These are phyloP conservation scores for Furcasterigmium furcatum DNA, from an alignment of 2,329 filamentous ascomycete species.

Conservation along the genomic window DNA sequence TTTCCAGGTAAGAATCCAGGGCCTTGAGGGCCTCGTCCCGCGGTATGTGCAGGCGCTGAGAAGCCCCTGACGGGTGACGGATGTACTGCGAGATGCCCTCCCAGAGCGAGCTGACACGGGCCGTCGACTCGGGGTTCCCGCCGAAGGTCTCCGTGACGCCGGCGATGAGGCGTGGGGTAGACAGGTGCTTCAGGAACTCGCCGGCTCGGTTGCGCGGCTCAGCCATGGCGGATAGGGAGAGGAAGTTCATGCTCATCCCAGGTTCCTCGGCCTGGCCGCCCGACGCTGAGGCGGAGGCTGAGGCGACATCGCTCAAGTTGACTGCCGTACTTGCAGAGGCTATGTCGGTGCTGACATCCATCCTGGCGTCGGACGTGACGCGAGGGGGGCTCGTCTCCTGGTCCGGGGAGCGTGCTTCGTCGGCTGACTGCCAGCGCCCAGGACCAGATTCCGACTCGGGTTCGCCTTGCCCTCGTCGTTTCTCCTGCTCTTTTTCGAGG, in stretches of 20 bases:
- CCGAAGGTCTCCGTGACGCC: constrained; percentile 12
- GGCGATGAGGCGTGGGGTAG: constrained; percentile 8
- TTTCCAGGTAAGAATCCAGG: constrained; percentile 8
- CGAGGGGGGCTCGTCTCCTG: too few relatives aligned
- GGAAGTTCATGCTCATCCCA: constrained; percentile 1
- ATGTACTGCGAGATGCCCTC: constrained; percentile 11
- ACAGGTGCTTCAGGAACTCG: constrained; percentile 12
- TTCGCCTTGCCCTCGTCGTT: too few relatives aligned
- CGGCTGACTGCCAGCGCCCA: too few relatives aligned
- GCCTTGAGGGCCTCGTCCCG: constrained; percentile 3
- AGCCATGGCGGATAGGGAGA: constrained; percentile 10
- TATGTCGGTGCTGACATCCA: too few relatives aligned
- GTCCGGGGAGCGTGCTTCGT: too few relatives aligned
- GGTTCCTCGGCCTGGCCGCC: too few relatives aligned
- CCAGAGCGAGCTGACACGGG: constrained; percentile 7
- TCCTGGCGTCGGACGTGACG: too few relatives aligned
- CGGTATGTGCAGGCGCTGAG: constrained; percentile 6
- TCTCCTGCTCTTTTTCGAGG: constrained; percentile 4
- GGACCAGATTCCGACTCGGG: too few relatives aligned
- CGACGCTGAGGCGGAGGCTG: too few relatives aligned
- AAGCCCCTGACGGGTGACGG: constrained; percentile 2
- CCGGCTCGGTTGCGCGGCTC: constrained; percentile 8
- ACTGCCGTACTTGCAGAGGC: too few relatives aligned
- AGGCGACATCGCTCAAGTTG: too few relatives aligned
- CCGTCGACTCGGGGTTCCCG: constrained; percentile 9